Evolutionary conservation across 257 asterid genomes (phyloP), one percentile per base, ranked within the genome.

Genomic region (Solanum arcanum): DNA sequence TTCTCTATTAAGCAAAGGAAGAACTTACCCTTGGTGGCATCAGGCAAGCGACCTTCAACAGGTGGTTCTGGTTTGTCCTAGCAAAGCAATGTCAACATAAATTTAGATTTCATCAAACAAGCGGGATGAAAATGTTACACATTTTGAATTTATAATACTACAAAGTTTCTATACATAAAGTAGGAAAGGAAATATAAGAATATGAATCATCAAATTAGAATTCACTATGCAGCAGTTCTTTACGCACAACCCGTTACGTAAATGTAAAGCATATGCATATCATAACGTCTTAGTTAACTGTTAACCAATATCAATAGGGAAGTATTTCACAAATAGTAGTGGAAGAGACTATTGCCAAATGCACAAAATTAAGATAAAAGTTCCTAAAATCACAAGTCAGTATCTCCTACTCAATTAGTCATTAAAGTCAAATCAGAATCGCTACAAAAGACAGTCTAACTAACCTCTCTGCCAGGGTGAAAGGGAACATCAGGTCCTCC

Each of bases 401-500:
- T 25, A 78, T 16, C 15, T 78, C 16, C 83, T 2, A 42, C 16
- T 42, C n/a, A n/a, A n/a, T 42, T 42, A 31, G 74, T 31, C 44
- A 33, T 70, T 23, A 9, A 44, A 15, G 62, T 25, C 25, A 8
- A 8, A 25, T 9, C 29, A 78, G 59, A 25, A 46, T 25, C 8
- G 84, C 41, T 15, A 25, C 13, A 8, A 78, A 16, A 76, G 11
- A 76, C 60, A 13, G 41, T 25, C 41, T 27, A 21, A 85, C 29
- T 31, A 12, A 84, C 99, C 93, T 70, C 92, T 87, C 99, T 93
- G 87, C 98, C 99, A 2, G 98, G 98, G 86, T 94, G 95, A 89
- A 96, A 95, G 62, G 98, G 98, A 86, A 96, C 87, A 23, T 96
- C 99, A 47, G 99, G 99, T 86, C 99, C 99, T 20, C 99, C 99